Conservation (phyloP, 31 red algal genomes). For the Endocladia muricata region DNA sequence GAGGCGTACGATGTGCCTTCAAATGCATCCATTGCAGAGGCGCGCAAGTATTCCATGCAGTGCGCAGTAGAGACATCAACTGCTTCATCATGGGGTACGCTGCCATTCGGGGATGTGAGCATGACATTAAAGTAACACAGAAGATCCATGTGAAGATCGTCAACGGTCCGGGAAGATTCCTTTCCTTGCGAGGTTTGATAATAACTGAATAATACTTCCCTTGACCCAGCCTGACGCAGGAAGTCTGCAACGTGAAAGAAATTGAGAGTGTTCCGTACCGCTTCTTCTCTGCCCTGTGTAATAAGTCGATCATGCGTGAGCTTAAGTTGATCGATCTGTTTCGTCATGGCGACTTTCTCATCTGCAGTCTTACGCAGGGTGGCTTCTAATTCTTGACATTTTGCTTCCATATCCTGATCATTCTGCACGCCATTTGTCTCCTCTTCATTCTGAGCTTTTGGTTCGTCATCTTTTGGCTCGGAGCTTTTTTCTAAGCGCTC, state of each 20-base stretch:
- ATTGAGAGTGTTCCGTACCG: constrained; percentile 48
- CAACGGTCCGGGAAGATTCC: not conserved
- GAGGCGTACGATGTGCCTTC: constrained; percentile 64
- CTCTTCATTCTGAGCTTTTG: not conserved
- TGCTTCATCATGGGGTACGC: constrained; percentile 64
- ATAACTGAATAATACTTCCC: constrained; percentile 42
- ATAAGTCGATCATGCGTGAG: constrained; percentile 7
- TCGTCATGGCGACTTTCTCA: not conserved
- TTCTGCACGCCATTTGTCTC: not conserved
- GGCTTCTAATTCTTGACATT: not conserved
- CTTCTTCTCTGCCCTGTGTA: constrained; percentile 14
- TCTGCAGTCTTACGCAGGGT: not conserved
- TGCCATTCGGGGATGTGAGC: constrained; percentile 85
- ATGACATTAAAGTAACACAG: constrained; percentile 85
- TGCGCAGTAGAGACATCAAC: constrained; percentile 70
- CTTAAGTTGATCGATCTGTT: constrained; percentile 9
- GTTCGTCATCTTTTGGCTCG: not conserved
- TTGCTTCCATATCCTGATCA: not conserved
- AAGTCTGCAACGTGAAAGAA: constrained; percentile 69
- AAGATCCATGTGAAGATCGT: constrained; percentile 58
- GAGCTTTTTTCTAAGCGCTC: not conserved
- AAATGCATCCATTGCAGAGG: constrained; percentile 60
- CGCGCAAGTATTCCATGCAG: constrained; percentile 63
- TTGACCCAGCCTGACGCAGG: constrained; percentile 47
- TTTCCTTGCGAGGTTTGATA: not conserved